Evolutionary conservation across 2,329 filamentous ascomycete genomes (phyloP).

Genomic region (Fusarium lateritium): DNA sequence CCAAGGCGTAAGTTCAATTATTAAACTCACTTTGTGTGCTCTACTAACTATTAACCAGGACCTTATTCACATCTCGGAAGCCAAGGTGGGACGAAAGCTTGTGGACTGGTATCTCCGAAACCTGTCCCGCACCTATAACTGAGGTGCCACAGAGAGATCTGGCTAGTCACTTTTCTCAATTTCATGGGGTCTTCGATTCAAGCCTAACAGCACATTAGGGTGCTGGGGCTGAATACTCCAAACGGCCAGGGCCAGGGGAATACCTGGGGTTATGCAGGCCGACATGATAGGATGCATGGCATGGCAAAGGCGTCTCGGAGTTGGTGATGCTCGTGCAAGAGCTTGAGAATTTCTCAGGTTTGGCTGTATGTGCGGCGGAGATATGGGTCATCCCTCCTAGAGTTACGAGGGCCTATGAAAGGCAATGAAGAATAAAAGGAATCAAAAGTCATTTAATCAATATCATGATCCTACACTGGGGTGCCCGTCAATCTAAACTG

Average conservation of each 20-base stretch:
- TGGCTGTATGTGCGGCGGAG: constrained; percentile 49
- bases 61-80: constrained; percentile 98
- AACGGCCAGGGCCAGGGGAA: constrained; percentile 42
- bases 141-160: constrained; percentile 44
- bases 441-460: constrained; percentile 47
- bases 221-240: constrained; percentile 22
- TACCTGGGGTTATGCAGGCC: constrained; percentile 52
- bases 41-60: constrained; percentile 69
- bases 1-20: constrained; percentile 79
- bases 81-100: constrained; percentile 96
- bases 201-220: constrained; percentile 21
- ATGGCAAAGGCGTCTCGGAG: constrained; percentile 61
- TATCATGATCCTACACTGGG: constrained; percentile 24
- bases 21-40: background rate
- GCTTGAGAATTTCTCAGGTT: constrained; percentile 51
- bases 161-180: constrained; percentile 47
- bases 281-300: constrained; percentile 56
- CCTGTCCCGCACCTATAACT: constrained; percentile 91
- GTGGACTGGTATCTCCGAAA: constrained; percentile 99
- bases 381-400: constrained; percentile 46
- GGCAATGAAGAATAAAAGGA: constrained; percentile 49
- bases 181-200: constrained; percentile 33
- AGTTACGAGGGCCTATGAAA: constrained; percentile 43
- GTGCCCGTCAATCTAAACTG: background rate
- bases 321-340: constrained; percentile 56